Evolutionary conservation across 371 early-diverging fungal genomes (phyloP), one percentile per base, ranked within the genome.

Genomic region (Mucor plumbeus): DNA sequence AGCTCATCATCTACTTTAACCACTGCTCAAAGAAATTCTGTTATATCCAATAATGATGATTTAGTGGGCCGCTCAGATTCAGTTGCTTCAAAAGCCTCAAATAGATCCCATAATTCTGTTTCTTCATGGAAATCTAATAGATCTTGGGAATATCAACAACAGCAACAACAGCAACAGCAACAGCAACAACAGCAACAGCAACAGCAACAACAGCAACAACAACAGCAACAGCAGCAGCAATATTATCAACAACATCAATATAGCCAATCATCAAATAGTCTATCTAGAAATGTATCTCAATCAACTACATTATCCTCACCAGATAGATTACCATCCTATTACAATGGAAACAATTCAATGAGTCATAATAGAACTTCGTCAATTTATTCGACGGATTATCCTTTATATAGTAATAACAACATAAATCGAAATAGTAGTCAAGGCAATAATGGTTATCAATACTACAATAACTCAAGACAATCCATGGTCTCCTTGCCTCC

Each of bases 61-160:
- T 53, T 63, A 5, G 70, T 78, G 4, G 63, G 56, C 14, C 72
- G 82, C 40, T 74, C 76, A 0, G 76, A 78, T 47, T 79, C 81
- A 1, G 67, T 68, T 41, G 38, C 50, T 14, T 67, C 67, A 1
- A 67, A 56, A 26, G 40, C 55, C 15, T 63, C 63, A 4, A 53
- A 63, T 19, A 69, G 72, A n/a, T 80, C 81, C n/a, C 44, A 64
- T 13, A 69, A 67, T 9, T 79, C 82, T 0, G 54, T 61, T 19
- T 70, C 67, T 9, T 81, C 82, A 7, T 64, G 57, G 34, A 61
- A 59, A 34, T 82, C 83, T 15, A 75, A 66, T 56, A 70, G 63
- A 13, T 79, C 79, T 9, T 69, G 61, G 65, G 69, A 73, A 36
- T 21, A 50, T 11, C 50, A 50, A 9, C 50, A 50, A 11, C 26